These are phyloP conservation scores for Neoarthrinium moseri DNA, from an alignment of 2,329 filamentous ascomycete genomes.

Conservation along the genomic window DNA sequence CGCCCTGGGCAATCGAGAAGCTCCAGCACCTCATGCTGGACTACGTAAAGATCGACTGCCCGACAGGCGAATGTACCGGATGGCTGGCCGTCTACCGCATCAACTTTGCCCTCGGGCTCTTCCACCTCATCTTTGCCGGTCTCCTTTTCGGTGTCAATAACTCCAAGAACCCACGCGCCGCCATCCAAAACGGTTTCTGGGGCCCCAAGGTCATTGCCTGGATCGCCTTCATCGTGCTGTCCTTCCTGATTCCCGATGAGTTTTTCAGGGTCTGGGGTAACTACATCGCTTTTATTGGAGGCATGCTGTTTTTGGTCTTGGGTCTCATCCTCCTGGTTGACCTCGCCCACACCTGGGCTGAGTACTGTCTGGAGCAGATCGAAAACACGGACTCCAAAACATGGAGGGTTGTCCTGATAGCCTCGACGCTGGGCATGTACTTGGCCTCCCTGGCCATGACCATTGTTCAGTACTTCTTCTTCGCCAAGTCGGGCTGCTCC, in stretches of 20 bases:
- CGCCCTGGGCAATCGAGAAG: slow-evolving; percentile 96
- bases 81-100: slow-evolving; percentile 97
- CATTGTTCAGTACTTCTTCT: slow-evolving; percentile 95
- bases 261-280: slow-evolving; percentile 98
- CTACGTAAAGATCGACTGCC: slow-evolving; percentile 93
- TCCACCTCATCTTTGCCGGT: slow-evolving; percentile 83
- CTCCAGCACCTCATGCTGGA: slow-evolving; percentile 88
- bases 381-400: slow-evolving; percentile 80
- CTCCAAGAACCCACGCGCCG: slow-evolving; percentile 83
- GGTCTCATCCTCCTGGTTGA: slow-evolving; percentile 92
- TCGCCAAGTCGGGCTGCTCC: slow-evolving; percentile 74
- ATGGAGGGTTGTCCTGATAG: slow-evolving; percentile 86
- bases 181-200: slow-evolving; percentile 98
- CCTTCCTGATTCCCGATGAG: slow-evolving; percentile 90
- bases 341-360: slow-evolving; percentile 93
- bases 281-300: slow-evolving; percentile 83
- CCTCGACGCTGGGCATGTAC: slow-evolving; percentile 93
- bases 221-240: slow-evolving; percentile 82
- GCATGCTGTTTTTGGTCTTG: slow-evolving; percentile 90
- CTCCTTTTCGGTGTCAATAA: slow-evolving; percentile 83
- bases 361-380: slow-evolving; percentile 92
- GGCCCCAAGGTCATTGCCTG: slow-evolving; percentile 92
- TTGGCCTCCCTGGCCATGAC: slow-evolving; percentile 89
- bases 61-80: slow-evolving; percentile 86
- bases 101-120: slow-evolving; percentile 94